Percentiles rank a stretch among this genome's conserved stretches.
Evolutionary conservation across 768 basidiomycete genomes (phyloP).

Genomic region (Antrodiella citrinella): DNA sequence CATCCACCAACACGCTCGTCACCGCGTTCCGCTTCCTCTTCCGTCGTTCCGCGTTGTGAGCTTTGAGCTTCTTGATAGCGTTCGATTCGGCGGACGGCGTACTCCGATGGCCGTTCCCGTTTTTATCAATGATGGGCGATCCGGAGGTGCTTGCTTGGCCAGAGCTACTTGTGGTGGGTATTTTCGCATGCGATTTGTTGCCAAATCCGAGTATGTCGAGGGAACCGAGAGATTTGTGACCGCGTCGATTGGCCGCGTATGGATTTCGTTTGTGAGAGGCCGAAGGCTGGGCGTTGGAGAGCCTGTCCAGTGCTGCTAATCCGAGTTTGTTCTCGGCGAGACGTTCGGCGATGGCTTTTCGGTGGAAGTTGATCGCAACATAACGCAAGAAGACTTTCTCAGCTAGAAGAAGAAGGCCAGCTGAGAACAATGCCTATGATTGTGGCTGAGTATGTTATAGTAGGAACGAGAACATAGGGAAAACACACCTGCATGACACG

Average conservation of each 20-base stretch:
- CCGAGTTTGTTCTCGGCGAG: conserved; percentile 63
- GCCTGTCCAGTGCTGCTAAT: conserved; percentile 58
- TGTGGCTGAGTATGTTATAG: conserved; percentile 30
- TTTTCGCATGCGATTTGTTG: conserved; percentile 2
- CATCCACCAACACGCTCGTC: conserved; percentile 63
- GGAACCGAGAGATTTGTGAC: conserved; percentile 28
- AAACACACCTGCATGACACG: conserved; percentile 56
- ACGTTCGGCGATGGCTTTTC: conserved; percentile 67
- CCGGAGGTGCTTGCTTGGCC: conserved; percentile 2
- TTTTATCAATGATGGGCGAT: conserved; percentile 15
- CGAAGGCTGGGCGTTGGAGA: conserved; percentile 57
- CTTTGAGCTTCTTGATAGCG: conserved; percentile 20
- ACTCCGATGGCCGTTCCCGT: neutral
- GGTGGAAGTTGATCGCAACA: conserved; percentile 76
- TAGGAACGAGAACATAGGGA: neutral
- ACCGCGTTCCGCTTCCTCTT: conserved; percentile 35
- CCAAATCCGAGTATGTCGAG: conserved; percentile 11
- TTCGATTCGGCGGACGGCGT: neutral
- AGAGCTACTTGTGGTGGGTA: neutral
- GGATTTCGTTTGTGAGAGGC: conserved; percentile 27
- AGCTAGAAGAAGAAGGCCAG: conserved; percentile 34
- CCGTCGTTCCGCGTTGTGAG: conserved; percentile 27
- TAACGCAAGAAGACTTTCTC: conserved; percentile 63
- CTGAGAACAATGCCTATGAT: conserved; percentile 40
- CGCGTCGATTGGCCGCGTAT: conserved; percentile 32